A percentile compares a stretch with the other conserved stretches of the same genome.
These are phyloP conservation scores for Alternaria conjuncta DNA, from an alignment of 2,329 filamentous ascomycete species.

Conservation along the genomic window DNA sequence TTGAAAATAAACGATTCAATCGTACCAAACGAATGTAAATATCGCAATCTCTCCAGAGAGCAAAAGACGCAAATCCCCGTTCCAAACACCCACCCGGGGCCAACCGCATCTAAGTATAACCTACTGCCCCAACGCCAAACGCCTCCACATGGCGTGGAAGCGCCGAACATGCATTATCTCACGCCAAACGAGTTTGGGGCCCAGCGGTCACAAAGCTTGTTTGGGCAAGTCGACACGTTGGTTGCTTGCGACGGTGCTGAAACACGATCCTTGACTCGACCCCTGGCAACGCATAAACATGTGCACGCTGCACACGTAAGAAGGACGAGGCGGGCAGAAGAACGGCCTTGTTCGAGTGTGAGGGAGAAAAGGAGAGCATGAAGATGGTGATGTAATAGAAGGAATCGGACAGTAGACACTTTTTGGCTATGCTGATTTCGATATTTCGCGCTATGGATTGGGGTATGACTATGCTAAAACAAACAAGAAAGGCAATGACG, in stretches of 20 bases:
- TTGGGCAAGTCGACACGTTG: constrained; percentile 21
- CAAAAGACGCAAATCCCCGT: not conserved
- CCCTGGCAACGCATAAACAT: not conserved
- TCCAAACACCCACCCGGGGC: not conserved
- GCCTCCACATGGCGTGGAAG: not conserved
- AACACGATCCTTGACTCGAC: constrained; percentile 4
- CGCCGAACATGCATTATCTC: constrained; percentile 14
- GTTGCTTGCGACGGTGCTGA: constrained; percentile 38
- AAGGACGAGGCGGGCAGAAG: not conserved
- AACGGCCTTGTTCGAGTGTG: not conserved
- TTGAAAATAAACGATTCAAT: not conserved
- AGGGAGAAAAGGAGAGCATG: not conserved
- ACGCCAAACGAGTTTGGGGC: constrained; percentile 21
- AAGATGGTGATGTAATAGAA: not conserved
- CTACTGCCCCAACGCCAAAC: not conserved
- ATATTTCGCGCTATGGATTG: constrained; percentile 12
- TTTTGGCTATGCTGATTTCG: constrained; percentile 4
- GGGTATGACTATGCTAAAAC: constrained; percentile 10
- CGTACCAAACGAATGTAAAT: not conserved
- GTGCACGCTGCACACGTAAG: not conserved
- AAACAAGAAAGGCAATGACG: not conserved
- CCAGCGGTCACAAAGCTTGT: constrained; percentile 15
- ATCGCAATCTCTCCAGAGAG: not conserved
- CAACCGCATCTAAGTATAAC: constrained; percentile 8
- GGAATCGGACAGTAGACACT: not conserved